Base-by-base conservation (phyloP, 192 early-diverging fungal species). In the Coemansia sp. region DNA sequence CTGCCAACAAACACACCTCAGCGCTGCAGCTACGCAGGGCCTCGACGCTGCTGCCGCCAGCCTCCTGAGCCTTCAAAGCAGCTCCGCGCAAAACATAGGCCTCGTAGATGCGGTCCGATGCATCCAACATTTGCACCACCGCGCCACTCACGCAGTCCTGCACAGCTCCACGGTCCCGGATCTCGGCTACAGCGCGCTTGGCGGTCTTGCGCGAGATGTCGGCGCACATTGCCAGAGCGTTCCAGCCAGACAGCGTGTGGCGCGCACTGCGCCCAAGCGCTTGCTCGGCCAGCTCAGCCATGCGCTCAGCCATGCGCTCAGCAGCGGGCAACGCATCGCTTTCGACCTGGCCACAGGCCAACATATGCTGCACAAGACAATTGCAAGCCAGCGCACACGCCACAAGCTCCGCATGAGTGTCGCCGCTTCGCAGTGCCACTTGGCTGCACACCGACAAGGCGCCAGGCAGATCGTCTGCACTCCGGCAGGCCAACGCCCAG, bases 191-290 rank as follows among this genome's bases (percentile, higher is more conserved):
- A 2, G 33, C 64, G 15, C 36, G 18, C 40, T 70, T 75, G 38
- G 73, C 76, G 1, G 68, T 18, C 15, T 72, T 68, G 38, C 76
- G 76, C 5, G 66, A 24, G 3, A 67, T 70, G 34, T 83, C 81
- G 12, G 73, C 81, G n/a, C 81, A 79, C 24, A 68, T 33, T 0
- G 74, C 76, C 44, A 83, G 22, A 7, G 76, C 64, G 47, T 83
- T 83, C 81, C 81, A 83, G 15, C 69, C 73, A 12, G 73, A 44
- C 18, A 83, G 68, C 18, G 81, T 83, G 47, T 79, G 38, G 1
- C 76, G 76, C 3, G 64, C 68, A 1, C 40, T 60, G 3, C 36
- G 40, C 22, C 46, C 62, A 0, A 83, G 50, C 44, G 68, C 68
- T 9, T 36, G 33, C 10, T 65, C 67, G 1, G 52, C 58, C 1